Conservation (phyloP, 257 asterid species). For the Striga asiatica region DNA sequence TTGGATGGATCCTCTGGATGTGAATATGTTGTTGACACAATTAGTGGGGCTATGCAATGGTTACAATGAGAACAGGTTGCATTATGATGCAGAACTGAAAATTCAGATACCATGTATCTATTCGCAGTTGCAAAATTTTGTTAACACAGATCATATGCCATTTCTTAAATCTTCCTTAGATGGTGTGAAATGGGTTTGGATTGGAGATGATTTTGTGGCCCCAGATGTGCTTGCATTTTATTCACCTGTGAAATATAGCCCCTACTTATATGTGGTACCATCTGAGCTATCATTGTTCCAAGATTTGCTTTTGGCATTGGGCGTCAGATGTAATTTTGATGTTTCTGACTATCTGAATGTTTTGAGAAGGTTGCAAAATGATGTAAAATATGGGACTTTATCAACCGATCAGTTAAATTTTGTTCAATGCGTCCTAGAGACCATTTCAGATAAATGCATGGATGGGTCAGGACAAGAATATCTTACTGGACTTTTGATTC, state of each 20-base stretch:
- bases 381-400: slow-evolving; percentile 50
- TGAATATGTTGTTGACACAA: slow-evolving; percentile 51
- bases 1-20: slow-evolving; percentile 55
- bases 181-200: slow-evolving; percentile 85
- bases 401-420: slow-evolving; percentile 74
- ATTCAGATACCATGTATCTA: slow-evolving; percentile 59
- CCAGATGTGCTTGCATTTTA: slow-evolving; percentile 84
- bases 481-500: slow-evolving; percentile 43
- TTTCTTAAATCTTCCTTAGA: slow-evolving; percentile 44
- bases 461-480: slow-evolving; percentile 39
- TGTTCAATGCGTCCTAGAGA: slow-evolving; percentile 75
- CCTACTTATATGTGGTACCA: slow-evolving; percentile 91
- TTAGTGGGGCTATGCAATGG: slow-evolving; percentile 56
- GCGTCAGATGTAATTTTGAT: slow-evolving; percentile 70
- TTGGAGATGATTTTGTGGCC: slow-evolving; percentile 88
- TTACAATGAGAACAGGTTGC: slow-evolving; percentile 36
- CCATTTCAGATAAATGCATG: slow-evolving; percentile 51
- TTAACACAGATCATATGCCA: slow-evolving; percentile 36
- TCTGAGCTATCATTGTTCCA: slow-evolving; percentile 71
- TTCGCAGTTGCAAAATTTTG: slow-evolving; percentile 60
- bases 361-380: slow-evolving; percentile 54
- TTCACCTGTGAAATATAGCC: slow-evolving; percentile 90
- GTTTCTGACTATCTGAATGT: slow-evolving; percentile 59
- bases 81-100: slow-evolving; percentile 47
- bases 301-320: slow-evolving; percentile 84